Base-by-base conservation (phyloP, 257 asterid species). In the Thymus quinquecostatus region DNA sequence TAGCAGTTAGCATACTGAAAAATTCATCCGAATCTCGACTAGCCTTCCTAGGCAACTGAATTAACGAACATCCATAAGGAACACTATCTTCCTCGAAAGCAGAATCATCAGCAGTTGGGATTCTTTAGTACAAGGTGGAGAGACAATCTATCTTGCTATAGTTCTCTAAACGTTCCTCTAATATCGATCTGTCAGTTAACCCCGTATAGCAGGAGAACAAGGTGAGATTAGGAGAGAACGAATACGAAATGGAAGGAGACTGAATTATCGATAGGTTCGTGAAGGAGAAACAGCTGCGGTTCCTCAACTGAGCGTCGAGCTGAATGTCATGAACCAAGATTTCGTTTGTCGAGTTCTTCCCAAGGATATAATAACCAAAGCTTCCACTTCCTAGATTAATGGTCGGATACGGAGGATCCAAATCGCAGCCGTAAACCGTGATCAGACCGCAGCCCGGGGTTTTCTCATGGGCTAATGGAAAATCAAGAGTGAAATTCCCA, bases 361-460 rank as follows among this genome's bases (percentile, higher is more conserved):
- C 1, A 29, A 11, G 1, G 50, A 78, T 40, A 0, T 11, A 2
- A 49, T 48, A 78, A 74, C 40, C 64, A 8, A 4, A 33, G 0
- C 75, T 61, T 4, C 40, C 70, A 28, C 44, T 8, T 21, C 38
- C 55, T 1, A 86, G 36, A 62, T 70, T 69, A 29, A 88, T 21
- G 6, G 0, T 45, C 53, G 85, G 90, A 51, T 2, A 0, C 36
- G 84, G 86, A 38, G 2, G 0, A 8, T 33, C 40, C 1, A 28
- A 5, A 21, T 10, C 41, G 14, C 75, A 29, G 32, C 74, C 50
- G 2, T 69, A 33, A 40, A 85, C 61, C 33, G 44, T 13, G 75
- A 78, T 62, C 44, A 85, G 48, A 5, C 92, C 90, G 28, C 91
- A 86, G 0, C 45, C 55, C 0, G 73, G 64, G 5, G 21, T 33